Evolutionary conservation across 176 grass and related monocot genomes (phyloP), one percentile per base, ranked within the genome.

Genomic region (Triticum turgidum): DNA sequence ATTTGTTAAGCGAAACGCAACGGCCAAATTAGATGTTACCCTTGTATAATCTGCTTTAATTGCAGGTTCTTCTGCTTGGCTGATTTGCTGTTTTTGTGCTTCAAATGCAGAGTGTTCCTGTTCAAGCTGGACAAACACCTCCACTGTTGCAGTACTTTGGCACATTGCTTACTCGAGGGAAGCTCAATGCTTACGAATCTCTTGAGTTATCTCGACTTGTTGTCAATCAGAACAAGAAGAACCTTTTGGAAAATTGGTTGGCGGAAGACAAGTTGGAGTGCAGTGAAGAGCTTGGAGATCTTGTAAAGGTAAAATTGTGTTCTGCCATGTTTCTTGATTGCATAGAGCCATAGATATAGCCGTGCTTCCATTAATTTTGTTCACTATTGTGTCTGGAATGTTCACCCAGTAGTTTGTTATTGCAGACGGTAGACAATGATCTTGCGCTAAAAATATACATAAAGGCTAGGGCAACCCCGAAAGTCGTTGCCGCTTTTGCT

Each of bases 401-500:
- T 86, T 84, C 47, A 61, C 78, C 77, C 62, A 74, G 2, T 2
- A 4, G 67, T 29, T 66, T 9, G 73, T 77, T 75, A 9, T 42
- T 94, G 81, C 83, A 99, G 97, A 99, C 97, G 52, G 94, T 96
- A 77, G 97, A 99, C 89, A 99, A 92, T 91, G 97, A 99, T 91
- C 90, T 99, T 83, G 97, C 97, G 7, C 88, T 99, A 38, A 99
- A 99, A 82, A 96, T 99, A 82, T 99, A 91, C 84, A 99, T 99
- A 85, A 99, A 99, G 87, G 97, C 97, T 18, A 96, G 92, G 90
- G 94, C 92, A 81, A 99, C 97, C 62, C 97, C 97, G 61, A 99
- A 99, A 92, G 97, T 99, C 80, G 97, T 99, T 61, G 94, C 97
- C 74, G 94, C 94, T 90, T 99, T 99, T 96, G 97, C 97, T 83